phyloP scores from a whole-genome alignment of 768 basidiomycete genomes.

The Amanita pallidorosea region DNA sequence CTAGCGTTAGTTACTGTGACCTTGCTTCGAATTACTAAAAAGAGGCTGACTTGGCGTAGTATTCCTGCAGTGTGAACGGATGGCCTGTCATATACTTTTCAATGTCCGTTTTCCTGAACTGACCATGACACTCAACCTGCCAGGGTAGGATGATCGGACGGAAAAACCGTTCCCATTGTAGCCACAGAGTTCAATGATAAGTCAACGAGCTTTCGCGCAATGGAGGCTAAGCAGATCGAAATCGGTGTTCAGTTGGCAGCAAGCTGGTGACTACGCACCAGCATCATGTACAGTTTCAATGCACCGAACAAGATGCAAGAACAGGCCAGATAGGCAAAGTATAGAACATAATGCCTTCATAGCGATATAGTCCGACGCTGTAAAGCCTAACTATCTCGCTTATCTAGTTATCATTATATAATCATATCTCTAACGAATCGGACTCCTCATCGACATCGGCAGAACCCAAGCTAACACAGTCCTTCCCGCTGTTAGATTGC shows the following conservation, averaged over 20 bases:
- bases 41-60: conserved; percentile 30
- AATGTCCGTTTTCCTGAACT: neutral
- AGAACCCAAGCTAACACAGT: conserved; percentile 25
- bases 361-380: neutral
- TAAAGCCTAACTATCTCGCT: too few species aligned
- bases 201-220: conserved; percentile 32
- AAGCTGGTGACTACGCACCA: conserved; percentile 18
- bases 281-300: conserved; percentile 38
- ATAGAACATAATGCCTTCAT: neutral
- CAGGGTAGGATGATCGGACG: conserved; percentile 25
- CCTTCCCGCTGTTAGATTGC: conserved; percentile 20
- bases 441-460: neutral
- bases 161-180: conserved; percentile 40
- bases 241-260: neutral
- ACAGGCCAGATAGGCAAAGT: neutral
- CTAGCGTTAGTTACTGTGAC: too few species aligned
- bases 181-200: conserved; percentile 26
- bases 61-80: conserved; percentile 43
- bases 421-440: neutral
- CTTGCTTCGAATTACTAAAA: too few species aligned
- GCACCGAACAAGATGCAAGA: conserved; percentile 5
- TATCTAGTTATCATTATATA: too few species aligned
- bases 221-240: conserved; percentile 19
- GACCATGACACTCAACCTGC: conserved; percentile 19
- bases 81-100: conserved; percentile 17